A percentile compares a stretch with the other conserved stretches of the same genome.
Evolutionary conservation across 805 yeast genomes (phyloP).

Genomic region (Crinitomyces ghanaensis): DNA sequence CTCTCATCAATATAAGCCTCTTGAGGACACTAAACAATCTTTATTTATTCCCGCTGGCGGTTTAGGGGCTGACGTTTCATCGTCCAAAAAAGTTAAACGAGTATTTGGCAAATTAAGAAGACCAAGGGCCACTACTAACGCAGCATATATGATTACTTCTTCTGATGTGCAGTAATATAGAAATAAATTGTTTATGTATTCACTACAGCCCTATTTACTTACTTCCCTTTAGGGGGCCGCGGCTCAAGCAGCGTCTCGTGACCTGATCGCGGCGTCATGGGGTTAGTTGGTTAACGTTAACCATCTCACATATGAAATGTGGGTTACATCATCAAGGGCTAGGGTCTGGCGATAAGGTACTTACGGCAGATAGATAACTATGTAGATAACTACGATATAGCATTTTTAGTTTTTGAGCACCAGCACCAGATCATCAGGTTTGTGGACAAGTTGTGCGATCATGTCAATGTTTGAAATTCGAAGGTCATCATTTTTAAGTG

Average conservation of each 20-base stretch:
- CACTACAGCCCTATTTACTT: background rate
- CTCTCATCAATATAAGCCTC: background rate
- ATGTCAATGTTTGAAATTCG: too few species aligned
- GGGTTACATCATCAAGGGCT: too few species aligned
- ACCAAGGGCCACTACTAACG: constrained; percentile 8
- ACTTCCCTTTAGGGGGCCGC: too few species aligned
- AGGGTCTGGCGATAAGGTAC: too few species aligned
- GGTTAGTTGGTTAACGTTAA: too few species aligned
- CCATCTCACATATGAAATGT: too few species aligned
- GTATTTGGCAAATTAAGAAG: constrained; percentile 13
- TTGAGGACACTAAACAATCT: constrained; percentile 4
- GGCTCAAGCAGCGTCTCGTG: too few species aligned
- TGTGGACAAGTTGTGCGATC: too few species aligned
- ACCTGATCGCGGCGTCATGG: too few species aligned
- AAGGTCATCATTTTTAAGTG: constrained; percentile 17
- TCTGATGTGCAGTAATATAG: constrained; percentile 10
- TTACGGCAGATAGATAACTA: too few species aligned
- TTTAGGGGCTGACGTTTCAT: constrained; percentile 6
- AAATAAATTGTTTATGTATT: background rate
- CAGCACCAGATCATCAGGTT: too few species aligned
- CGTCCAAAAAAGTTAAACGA: constrained; percentile 11
- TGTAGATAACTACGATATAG: background rate
- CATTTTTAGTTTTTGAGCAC: constrained; percentile 1
- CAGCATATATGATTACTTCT: constrained; percentile 17
- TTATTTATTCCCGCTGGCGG: constrained; percentile 13